These are phyloP conservation scores for Silene uniflora DNA, from an alignment of 148 eudicot species.

Conservation along the genomic window DNA sequence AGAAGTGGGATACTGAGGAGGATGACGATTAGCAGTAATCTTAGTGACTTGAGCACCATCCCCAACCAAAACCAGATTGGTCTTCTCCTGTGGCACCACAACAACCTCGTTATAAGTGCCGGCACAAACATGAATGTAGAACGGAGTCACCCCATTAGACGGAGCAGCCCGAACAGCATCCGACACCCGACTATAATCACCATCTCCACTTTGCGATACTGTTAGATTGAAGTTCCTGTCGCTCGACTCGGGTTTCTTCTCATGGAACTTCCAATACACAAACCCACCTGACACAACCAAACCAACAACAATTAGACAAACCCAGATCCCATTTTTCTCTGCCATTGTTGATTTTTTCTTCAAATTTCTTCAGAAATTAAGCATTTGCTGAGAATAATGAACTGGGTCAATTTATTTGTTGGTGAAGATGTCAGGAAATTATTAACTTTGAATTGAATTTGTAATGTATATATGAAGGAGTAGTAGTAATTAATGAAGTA, in stretches of 20 bases:
- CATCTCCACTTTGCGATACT: conserved; percentile 24
- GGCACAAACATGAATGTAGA: conserved; percentile 12
- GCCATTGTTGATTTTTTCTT: conserved; percentile 11
- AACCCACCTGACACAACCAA: conserved; percentile 8
- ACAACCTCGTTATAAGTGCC: conserved; percentile 28
- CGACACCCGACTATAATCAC: conserved; percentile 16
- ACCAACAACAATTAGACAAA: neutral
- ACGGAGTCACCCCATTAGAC: conserved; percentile 2
- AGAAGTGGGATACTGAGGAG: conserved; percentile 23
- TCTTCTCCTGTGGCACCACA: conserved; percentile 24
- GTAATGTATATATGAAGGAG: neutral
- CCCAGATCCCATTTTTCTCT: conserved; percentile 17
- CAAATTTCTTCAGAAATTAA: neutral
- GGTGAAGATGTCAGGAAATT: neutral
- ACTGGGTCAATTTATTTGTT: neutral
- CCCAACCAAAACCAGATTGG: conserved; percentile 28
- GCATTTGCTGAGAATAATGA: neutral
- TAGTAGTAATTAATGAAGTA: neutral
- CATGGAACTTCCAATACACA: conserved; percentile 7
- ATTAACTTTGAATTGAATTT: neutral
- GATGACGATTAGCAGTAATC: conserved; percentile 20
- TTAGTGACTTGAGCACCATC: conserved; percentile 28
- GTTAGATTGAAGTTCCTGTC: conserved; percentile 9
- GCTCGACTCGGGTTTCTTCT: neutral
- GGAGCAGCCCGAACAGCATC: conserved; percentile 30